These are phyloP conservation scores for Boletus subparvulus DNA, from an alignment of 768 basidiomycete genomes.

Conservation along the genomic window DNA sequence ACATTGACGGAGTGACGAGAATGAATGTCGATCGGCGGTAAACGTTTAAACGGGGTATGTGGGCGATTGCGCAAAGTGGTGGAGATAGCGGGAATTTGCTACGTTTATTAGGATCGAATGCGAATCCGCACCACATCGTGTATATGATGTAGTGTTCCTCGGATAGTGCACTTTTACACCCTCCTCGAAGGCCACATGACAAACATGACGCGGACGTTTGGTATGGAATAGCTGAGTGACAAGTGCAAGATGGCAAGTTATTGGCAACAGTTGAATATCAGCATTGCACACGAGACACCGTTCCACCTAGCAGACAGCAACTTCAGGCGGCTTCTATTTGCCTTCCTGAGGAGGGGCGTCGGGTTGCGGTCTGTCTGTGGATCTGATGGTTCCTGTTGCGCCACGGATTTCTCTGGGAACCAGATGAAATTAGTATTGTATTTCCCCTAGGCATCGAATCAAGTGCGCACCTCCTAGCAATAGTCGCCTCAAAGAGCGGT, in stretches of 20 bases:
- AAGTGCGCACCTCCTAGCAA: conserved; percentile 14
- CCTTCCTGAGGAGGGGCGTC: conserved; percentile 1
- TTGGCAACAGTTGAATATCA: not conserved
- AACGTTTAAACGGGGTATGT: not conserved
- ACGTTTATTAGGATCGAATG: conserved; percentile 21
- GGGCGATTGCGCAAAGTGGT: conserved; percentile 8
- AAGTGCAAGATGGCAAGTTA: not conserved
- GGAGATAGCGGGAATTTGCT: conserved; percentile 33
- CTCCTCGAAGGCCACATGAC: conserved; percentile 11
- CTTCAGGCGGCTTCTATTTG: conserved; percentile 9
- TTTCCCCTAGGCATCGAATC: too few relatives aligned
- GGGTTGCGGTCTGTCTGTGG: conserved; percentile 3
- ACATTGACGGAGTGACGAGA: conserved; percentile 17
- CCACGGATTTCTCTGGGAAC: conserved; percentile 13
- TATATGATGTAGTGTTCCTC: conserved; percentile 9
- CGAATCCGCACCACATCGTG: conserved; percentile 2
- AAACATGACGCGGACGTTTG: not conserved
- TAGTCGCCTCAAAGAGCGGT: conserved; percentile 39
- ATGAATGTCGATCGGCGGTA: conserved; percentile 36
- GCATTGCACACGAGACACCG: not conserved
- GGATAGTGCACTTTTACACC: conserved; percentile 17
- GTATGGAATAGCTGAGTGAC: not conserved
- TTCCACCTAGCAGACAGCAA: not conserved
- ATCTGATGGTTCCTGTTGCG: not conserved
- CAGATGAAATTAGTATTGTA: conserved; percentile 1